phyloP scores from a whole-genome alignment of 805 yeast species.

The Starmerella bombicola region DNA sequence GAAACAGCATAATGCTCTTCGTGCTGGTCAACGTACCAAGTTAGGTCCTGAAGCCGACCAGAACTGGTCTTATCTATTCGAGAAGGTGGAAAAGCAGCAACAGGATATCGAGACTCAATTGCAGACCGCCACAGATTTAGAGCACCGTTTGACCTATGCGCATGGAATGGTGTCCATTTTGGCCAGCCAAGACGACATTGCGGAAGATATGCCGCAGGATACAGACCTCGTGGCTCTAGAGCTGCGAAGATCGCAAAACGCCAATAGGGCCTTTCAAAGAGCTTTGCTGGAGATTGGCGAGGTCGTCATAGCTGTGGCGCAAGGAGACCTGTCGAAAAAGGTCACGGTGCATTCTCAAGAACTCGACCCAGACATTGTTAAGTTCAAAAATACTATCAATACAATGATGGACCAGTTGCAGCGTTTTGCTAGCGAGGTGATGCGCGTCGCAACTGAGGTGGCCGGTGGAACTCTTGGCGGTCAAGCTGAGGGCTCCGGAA shows the following conservation, averaged over 20 bases:
- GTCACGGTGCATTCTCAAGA: constrained; percentile 62
- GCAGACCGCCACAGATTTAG: constrained; percentile 27
- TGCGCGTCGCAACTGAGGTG: constrained; percentile 77
- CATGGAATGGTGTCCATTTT: constrained; percentile 28
- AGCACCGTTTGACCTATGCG: constrained; percentile 27
- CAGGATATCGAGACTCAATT: constrained; percentile 28
- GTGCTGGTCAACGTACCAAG: not conserved
- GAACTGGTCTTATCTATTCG: constrained; percentile 25
- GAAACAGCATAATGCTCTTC: constrained; percentile 5
- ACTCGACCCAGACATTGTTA: constrained; percentile 64
- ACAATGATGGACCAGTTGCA: constrained; percentile 82
- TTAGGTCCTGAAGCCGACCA: not conserved
- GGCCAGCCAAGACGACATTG: constrained; percentile 20
- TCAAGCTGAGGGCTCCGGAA: constrained; percentile 72
- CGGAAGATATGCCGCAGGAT: constrained; percentile 14
- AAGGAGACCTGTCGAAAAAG: constrained; percentile 75
- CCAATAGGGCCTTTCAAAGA: constrained; percentile 54
- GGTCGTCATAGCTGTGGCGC: constrained; percentile 77
- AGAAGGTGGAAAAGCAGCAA: constrained; percentile 29
- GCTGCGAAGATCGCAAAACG: constrained; percentile 34
- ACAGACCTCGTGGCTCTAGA: constrained; percentile 23
- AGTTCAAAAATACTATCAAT: constrained; percentile 69
- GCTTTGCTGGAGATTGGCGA: constrained; percentile 72
- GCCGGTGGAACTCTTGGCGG: constrained; percentile 87
- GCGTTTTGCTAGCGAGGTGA: constrained; percentile 68